Conservation (phyloP, 495 filamentous ascomycete species). For the Talaromyces liani region DNA sequence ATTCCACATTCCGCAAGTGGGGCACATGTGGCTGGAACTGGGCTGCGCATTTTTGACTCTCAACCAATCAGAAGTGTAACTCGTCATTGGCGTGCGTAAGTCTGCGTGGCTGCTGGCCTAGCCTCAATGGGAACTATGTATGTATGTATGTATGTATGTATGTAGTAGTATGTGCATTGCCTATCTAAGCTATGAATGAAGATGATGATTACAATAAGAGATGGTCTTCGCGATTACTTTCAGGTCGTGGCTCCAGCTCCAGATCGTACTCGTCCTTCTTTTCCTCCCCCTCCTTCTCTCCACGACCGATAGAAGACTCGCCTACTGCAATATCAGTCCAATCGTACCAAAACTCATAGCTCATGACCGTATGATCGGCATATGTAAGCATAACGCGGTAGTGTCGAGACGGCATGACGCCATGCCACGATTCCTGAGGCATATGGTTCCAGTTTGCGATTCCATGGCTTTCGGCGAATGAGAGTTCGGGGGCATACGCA, state of each 20-base stretch:
- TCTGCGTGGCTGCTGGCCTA: neutral
- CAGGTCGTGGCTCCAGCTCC: neutral
- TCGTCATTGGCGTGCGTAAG: conserved; percentile 1
- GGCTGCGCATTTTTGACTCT: neutral
- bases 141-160: neutral
- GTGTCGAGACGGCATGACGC: conserved; percentile 32
- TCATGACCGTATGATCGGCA: conserved; percentile 67
- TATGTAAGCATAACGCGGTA: conserved; percentile 74
- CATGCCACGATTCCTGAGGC: conserved; percentile 34
- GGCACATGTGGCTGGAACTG: neutral
- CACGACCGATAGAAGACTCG: neutral
- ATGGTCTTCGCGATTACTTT: neutral
- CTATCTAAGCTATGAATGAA: neutral
- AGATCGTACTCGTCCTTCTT: neutral
- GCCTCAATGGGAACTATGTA: neutral
- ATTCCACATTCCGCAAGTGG: neutral
- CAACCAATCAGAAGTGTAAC: neutral
- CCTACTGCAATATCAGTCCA: conserved; percentile 14
- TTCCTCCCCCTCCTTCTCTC: neutral
- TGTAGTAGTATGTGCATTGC: neutral
- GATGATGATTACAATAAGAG: neutral
- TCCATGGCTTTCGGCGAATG: conserved; percentile 34
- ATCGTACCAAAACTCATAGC: conserved; percentile 65
- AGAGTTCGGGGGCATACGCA: conserved; percentile 5
- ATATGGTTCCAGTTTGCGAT: conserved; percentile 27